phyloP scores from a whole-genome alignment of 75 land plant species.

The Isoetes taiwanensis region DNA sequence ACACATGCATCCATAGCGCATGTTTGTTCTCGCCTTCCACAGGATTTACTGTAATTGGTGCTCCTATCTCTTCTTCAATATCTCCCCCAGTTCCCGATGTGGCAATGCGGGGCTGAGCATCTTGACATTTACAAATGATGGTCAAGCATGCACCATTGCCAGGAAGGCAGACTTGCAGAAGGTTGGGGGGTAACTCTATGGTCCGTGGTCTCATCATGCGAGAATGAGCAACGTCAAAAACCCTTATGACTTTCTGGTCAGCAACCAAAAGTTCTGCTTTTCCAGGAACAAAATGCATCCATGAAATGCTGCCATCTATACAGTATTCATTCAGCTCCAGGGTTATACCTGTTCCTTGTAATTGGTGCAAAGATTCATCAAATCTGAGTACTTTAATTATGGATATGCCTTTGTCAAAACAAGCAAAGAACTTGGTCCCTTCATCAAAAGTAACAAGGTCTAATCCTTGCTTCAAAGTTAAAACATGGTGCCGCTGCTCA shows the following conservation, averaged over 20 bases:
- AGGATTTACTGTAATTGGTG: neutral
- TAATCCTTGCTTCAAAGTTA: slow-evolving; percentile 6
- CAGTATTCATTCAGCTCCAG: slow-evolving; percentile 1
- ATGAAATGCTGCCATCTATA: slow-evolving; percentile 9
- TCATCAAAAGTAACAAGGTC: slow-evolving; percentile 26
- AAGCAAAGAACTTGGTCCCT: slow-evolving; percentile 6
- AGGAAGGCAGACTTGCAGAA: slow-evolving; percentile 21
- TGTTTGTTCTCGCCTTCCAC: slow-evolving; percentile 1
- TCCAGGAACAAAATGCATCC: slow-evolving; percentile 26
- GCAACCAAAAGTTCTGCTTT: slow-evolving; percentile 22
- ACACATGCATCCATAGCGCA: slow-evolving; percentile 2
- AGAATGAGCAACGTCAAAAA: slow-evolving; percentile 15
- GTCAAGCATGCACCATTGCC: slow-evolving; percentile 15
- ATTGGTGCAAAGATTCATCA: slow-evolving; percentile 9
- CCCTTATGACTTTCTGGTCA: slow-evolving; percentile 10
- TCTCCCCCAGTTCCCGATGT: neutral
- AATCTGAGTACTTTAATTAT: slow-evolving; percentile 8
- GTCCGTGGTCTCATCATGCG: slow-evolving; percentile 19
- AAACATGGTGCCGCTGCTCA: neutral
- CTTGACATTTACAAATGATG: slow-evolving; percentile 1
- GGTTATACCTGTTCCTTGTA: slow-evolving; percentile 15
- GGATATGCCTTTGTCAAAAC: neutral
- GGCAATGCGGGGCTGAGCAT: neutral
- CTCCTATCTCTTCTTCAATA: neutral
- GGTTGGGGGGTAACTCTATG: slow-evolving; percentile 1